phyloP scores from a whole-genome alignment of 129 eudicot species.

The Calendula officinalis region DNA sequence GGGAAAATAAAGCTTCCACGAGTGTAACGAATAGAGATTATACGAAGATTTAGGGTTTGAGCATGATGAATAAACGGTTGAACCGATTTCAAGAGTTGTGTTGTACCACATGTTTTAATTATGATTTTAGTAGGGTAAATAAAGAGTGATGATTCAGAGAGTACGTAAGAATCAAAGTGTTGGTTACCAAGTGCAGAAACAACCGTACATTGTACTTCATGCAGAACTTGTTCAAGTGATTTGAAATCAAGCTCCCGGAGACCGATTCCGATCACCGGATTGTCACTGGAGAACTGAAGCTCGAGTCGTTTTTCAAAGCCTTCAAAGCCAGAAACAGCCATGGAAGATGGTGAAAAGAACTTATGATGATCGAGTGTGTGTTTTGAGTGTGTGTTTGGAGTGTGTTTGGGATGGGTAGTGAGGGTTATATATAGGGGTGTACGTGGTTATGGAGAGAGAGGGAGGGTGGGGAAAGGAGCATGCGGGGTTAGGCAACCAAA shows the following conservation, averaged over 20 bases:
- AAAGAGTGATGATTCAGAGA: constrained; percentile 76
- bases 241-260: constrained; percentile 54
- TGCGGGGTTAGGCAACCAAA: constrained; percentile 86
- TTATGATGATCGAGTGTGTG: not conserved
- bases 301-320: constrained; percentile 84
- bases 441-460: constrained; percentile 41
- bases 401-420: constrained; percentile 21
- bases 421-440: constrained; percentile 43
- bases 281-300: constrained; percentile 60
- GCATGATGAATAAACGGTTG: constrained; percentile 57
- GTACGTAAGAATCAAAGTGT: constrained; percentile 72
- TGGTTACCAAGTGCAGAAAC: constrained; percentile 80
- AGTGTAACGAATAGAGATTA: constrained; percentile 58
- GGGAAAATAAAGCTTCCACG: constrained; percentile 86
- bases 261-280: constrained; percentile 50
- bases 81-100: constrained; percentile 73
- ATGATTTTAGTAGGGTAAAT: constrained; percentile 72
- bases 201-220: constrained; percentile 80
- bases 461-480: constrained; percentile 37
- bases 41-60: constrained; percentile 33
- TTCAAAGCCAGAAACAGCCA: constrained; percentile 90
- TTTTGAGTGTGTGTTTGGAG: not conserved
- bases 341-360: constrained; percentile 13
- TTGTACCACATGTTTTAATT: constrained; percentile 90
- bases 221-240: constrained; percentile 54